Base-by-base conservation (phyloP, 2,329 filamentous ascomycete species). In the Sordariomycetes sp. region DNA sequence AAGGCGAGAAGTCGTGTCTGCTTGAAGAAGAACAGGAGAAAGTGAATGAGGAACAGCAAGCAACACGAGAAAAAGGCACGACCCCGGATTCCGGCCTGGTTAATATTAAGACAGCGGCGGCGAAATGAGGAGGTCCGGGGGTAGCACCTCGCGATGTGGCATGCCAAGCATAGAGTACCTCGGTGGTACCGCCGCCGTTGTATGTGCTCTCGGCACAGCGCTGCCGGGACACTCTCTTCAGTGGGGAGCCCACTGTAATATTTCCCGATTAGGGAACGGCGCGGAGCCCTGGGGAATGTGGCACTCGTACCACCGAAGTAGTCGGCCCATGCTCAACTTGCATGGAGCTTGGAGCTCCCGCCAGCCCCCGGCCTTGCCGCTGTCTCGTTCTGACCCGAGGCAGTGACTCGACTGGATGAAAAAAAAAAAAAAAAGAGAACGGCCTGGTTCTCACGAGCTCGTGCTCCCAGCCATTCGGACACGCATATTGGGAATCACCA, bases 71-170 rank as follows among this genome's bases (percentile, higher is more conserved):
- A 24, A 28, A 40, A 34, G 53, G 54, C 51, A 54, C 37, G 51
- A 54, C 57, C 52, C 50, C 48, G 57, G 50, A 53, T 53, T 58
- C 57, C 32, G 51, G 14, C 56, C 40, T 54, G 40, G 40, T 57
- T 58, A 58, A 53, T 46, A 46, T 46, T 35, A 40, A 40, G 24
- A 18, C 40, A 37, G 24, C 16, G 16, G 40, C 40, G 37, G 43
- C 11, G 54, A 50, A 43, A 40, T 40, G 32, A 53, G 55, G 48
- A 58, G 55, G 55, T 58, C 55, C 55, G 55, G 48, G 55, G 48
- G 20, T 22, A 5, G 5, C n/a, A 52, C 22, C 50, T 52, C 50
- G 24, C 50, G 50, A 52, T 52, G 50, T n/a, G 24, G 50, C 50
- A 52, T 5, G 2, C 25, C n/a, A 32, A 14, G 16, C 6, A 14